phyloP scores from a whole-genome alignment of 2,329 filamentous ascomycete genomes.

The Colletotrichum tabaci region DNA sequence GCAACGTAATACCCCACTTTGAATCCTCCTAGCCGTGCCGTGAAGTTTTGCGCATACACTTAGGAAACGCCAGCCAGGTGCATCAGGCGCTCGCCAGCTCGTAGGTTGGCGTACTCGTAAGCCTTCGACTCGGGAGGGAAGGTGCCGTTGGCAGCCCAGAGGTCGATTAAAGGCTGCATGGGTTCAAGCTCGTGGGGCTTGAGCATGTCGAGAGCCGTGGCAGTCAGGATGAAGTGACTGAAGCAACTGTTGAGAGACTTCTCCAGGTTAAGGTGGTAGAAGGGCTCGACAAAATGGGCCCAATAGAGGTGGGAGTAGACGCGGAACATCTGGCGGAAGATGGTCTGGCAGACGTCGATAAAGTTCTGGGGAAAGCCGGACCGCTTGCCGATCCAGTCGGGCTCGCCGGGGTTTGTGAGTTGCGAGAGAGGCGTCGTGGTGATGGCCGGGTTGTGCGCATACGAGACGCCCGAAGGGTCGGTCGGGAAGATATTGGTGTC shows the following conservation, averaged over 20 bases:
- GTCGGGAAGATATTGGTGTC: constrained; percentile 93
- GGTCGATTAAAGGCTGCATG: constrained; percentile 93
- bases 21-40: neutral
- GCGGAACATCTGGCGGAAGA: constrained; percentile 98
- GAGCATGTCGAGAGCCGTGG: constrained; percentile 86
- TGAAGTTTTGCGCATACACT: neutral
- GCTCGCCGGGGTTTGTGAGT: constrained; percentile 72
- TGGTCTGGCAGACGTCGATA: constrained; percentile 89
- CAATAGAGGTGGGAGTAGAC: constrained; percentile 99
- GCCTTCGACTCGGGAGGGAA: constrained; percentile 83
- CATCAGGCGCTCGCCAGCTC: constrained; percentile 72
- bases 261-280: constrained; percentile 85
- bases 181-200: constrained; percentile 93
- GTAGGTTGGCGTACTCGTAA: constrained; percentile 75
- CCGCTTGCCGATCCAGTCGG: constrained; percentile 89
- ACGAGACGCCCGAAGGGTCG: constrained; percentile 80
- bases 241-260: constrained; percentile 91
- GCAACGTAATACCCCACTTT: neutral
- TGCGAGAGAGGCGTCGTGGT: constrained; percentile 73
- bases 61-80: constrained; percentile 58
- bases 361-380: constrained; percentile 95
- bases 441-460: constrained; percentile 73
- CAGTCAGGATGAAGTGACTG: constrained; percentile 86
- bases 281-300: constrained; percentile 89
- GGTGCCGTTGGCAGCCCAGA: constrained; percentile 91